Conservation (phyloP, 2,329 filamentous ascomycete species). For the Seiridium unicorne region DNA sequence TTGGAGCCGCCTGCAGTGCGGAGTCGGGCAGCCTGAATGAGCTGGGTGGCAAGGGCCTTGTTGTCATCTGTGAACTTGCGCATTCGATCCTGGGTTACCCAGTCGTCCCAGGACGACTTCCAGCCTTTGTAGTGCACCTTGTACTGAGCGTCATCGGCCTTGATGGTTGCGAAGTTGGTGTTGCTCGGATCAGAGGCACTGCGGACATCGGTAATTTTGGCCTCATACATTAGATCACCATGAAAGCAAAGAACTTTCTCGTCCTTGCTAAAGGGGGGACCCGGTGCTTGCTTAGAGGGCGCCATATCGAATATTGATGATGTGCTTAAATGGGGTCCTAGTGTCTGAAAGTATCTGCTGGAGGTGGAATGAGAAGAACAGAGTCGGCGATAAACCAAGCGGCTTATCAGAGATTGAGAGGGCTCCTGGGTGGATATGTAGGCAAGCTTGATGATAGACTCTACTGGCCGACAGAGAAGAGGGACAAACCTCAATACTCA, state of each 20-base stretch:
- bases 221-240: constrained; percentile 95
- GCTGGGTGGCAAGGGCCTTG: constrained; percentile 77
- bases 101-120: constrained; percentile 99
- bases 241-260: constrained; percentile 97
- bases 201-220: constrained; percentile 82
- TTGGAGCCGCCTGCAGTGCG: constrained; percentile 29
- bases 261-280: constrained; percentile 65
- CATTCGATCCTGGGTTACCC: constrained; percentile 90
- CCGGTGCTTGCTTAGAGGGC: constrained; percentile 38
- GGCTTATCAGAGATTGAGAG: too few species aligned
- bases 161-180: constrained; percentile 58
- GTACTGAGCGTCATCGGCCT: constrained; percentile 74
- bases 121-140: constrained; percentile 98
- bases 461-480: too few species aligned
- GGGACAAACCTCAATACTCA: too few species aligned
- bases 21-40: constrained; percentile 53
- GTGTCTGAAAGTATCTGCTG: not conserved
- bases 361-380: not conserved
- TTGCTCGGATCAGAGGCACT: constrained; percentile 37
- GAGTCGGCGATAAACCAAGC: too few species aligned
- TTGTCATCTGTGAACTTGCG: constrained; percentile 95
- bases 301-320: constrained; percentile 27
- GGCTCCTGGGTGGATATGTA: too few species aligned
- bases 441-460: too few species aligned
- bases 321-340: not conserved